A percentile compares a stretch with the other conserved stretches of the same genome.
phyloP scores from a whole-genome alignment of 768 basidiomycete genomes.

The Fistulinella prunicolor region DNA sequence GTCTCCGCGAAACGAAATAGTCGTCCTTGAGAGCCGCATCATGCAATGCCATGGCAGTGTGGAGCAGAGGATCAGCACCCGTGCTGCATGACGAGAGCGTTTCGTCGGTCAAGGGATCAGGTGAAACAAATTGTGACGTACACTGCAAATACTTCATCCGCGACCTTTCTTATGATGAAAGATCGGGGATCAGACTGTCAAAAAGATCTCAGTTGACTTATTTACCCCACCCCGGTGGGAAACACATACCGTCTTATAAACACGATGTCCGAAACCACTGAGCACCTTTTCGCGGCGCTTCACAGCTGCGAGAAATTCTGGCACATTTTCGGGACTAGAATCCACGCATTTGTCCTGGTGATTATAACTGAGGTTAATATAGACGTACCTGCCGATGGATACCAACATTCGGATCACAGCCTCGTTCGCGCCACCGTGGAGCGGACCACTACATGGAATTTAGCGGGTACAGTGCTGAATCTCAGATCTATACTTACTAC shows the following conservation, averaged over 20 bases:
- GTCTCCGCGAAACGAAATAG: conserved; percentile 76
- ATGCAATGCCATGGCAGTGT: conserved; percentile 87
- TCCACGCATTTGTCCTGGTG: background rate
- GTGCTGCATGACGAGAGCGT: conserved; percentile 46
- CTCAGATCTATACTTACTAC: conserved; percentile 55
- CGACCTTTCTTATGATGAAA: conserved; percentile 86
- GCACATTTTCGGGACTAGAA: conserved; percentile 75
- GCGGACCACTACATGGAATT: conserved; percentile 24
- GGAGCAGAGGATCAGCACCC: conserved; percentile 78
- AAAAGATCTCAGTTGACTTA: background rate
- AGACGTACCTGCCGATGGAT: conserved; percentile 74
- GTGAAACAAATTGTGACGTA: conserved; percentile 33
- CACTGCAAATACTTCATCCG: conserved; percentile 90
- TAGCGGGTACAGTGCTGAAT: background rate
- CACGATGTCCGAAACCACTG: conserved; percentile 85
- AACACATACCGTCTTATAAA: conserved; percentile 67
- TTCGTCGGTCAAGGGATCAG: background rate
- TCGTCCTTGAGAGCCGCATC: conserved; percentile 89
- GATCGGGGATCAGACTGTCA: conserved; percentile 83
- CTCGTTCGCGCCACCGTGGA: conserved; percentile 80
- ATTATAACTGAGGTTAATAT: background rate
- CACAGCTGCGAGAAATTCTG: conserved; percentile 80
- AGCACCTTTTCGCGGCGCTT: conserved; percentile 87
- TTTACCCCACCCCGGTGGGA: background rate
- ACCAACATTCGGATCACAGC: conserved; percentile 94